These are phyloP conservation scores for Sugiyamaella qingdaonensis DNA, from an alignment of 805 yeast genomes.

Conservation along the genomic window DNA sequence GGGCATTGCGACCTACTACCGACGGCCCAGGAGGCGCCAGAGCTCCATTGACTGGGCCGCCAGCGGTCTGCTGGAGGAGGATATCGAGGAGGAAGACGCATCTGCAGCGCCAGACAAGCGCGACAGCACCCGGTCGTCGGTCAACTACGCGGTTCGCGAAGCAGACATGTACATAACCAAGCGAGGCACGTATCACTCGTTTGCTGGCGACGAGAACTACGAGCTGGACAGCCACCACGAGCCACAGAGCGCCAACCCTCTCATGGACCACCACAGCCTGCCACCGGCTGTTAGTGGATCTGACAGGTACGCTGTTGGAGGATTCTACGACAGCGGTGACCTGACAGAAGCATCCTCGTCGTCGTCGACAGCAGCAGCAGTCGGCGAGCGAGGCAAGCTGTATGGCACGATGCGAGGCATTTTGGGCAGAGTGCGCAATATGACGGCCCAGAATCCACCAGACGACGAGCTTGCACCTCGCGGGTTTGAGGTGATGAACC, in stretches of 20 bases:
- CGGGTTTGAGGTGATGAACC: constrained; percentile 22
- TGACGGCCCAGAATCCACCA: neutral
- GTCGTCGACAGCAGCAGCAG: neutral
- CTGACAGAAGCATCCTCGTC: neutral
- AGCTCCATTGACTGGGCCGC: constrained; percentile 23
- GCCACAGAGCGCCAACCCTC: constrained; percentile 1
- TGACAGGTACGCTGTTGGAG: neutral
- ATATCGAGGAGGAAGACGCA: constrained; percentile 6
- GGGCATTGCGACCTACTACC: constrained; percentile 15
- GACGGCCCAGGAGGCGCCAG: constrained; percentile 21
- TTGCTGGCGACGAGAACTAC: constrained; percentile 2
- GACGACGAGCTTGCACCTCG: constrained; percentile 10
- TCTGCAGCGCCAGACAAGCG: neutral
- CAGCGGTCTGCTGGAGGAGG: neutral
- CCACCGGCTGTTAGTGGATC: neutral
- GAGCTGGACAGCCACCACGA: constrained; percentile 1
- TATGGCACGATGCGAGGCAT: constrained; percentile 10
- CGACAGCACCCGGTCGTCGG: constrained; percentile 21
- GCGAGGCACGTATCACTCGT: constrained; percentile 4
- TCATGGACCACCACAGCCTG: neutral
- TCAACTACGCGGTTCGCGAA: constrained; percentile 57
- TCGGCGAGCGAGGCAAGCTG: neutral
- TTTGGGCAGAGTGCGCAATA: neutral
- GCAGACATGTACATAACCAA: constrained; percentile 45
- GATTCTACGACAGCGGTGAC: neutral